Base-by-base conservation (phyloP, 805 yeast species). In the Wickerhamomyces pijperi region DNA sequence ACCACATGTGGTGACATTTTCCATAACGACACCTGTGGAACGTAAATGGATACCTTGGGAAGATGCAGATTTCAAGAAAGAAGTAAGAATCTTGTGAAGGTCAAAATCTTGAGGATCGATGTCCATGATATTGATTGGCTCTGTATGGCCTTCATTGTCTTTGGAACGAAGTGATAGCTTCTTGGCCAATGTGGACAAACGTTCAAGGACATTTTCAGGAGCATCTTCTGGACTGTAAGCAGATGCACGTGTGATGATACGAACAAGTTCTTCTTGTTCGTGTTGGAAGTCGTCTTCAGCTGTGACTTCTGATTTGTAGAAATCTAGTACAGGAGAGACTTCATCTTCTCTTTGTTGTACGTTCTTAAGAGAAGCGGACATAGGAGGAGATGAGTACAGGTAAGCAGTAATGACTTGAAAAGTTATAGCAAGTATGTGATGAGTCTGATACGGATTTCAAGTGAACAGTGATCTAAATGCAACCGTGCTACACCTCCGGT, bases 31-130 rank as follows among this genome's bases (percentile, higher is more conserved):
- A 42, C 76, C 75, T 7, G 70, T 51, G 21, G 61, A 55, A 38
- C 73, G 59, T 21, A 61, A 50, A 34, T 60, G 59, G 36, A 74
- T 64, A 25, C 76, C 76, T 49, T 70, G 71, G 19, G 63, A 66
- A 14, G 59, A 61, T 32, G 64, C 60, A 21, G 65, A 64, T 34
- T 20, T n/a, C 51, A 68, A 59, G 15, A 54, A 50, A 23, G 56
- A 47, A 38, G 72, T 49, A 21, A 67, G 54, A 29, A 47, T 48
- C 28, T 55, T 54, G 19, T 31, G 33, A 43, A 68, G 60, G 41
- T 67, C 69, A 43, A 68, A 67, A 40, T 67, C 65, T n/a, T 61
- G 53, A 14, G 62, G 59, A 32, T 60, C 61, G 13, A 61, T 48
- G 8, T 16, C 32, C 20, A 16, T 14, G 32, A 8, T 15, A 31